These are phyloP conservation scores for Blastobotrys peoriensis DNA, from an alignment of 805 yeast species.

Conservation along the genomic window DNA sequence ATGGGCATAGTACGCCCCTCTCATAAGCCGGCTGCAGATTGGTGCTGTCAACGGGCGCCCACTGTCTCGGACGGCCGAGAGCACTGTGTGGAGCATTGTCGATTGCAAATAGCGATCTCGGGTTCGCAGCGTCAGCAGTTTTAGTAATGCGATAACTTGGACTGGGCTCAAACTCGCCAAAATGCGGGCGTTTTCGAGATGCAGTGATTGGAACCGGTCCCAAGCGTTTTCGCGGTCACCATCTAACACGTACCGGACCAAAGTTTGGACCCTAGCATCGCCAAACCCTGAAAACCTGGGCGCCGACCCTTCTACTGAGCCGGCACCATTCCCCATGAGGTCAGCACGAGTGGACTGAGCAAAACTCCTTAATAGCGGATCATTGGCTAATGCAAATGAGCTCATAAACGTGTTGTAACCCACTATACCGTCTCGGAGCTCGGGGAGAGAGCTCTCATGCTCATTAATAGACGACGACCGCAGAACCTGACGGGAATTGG, in stretches of 20 bases:
- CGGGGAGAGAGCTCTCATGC: too few species aligned
- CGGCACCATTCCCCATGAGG: too few species aligned
- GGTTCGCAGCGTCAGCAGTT: conserved; percentile 4
- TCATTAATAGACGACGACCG: too few species aligned
- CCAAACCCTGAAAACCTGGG: too few species aligned
- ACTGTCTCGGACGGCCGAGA: conserved; percentile 14
- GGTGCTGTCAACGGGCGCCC: conserved; percentile 16
- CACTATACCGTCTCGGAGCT: too few species aligned
- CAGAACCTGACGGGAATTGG: too few species aligned
- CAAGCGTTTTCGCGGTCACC: conserved; percentile 14
- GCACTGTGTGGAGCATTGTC: conserved; percentile 12
- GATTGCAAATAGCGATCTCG: not conserved
- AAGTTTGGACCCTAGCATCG: not conserved
- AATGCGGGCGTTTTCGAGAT: conserved; percentile 6
- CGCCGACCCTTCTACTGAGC: too few species aligned
- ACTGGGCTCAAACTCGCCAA: conserved; percentile 6
- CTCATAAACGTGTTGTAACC: too few species aligned
- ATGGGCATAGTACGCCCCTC: conserved; percentile 24
- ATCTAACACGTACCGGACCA: conserved; percentile 1
- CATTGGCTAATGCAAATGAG: too few species aligned
- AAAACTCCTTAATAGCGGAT: too few species aligned
- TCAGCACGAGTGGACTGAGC: too few species aligned
- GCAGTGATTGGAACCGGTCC: conserved; percentile 11
- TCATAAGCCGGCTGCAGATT: conserved; percentile 24
- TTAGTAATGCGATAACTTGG: conserved; percentile 7